A percentile compares a stretch with the other conserved stretches of the same genome.
These are phyloP conservation scores for Haberlea rhodopensis DNA, from an alignment of 257 asterid genomes.

Conservation along the genomic window DNA sequence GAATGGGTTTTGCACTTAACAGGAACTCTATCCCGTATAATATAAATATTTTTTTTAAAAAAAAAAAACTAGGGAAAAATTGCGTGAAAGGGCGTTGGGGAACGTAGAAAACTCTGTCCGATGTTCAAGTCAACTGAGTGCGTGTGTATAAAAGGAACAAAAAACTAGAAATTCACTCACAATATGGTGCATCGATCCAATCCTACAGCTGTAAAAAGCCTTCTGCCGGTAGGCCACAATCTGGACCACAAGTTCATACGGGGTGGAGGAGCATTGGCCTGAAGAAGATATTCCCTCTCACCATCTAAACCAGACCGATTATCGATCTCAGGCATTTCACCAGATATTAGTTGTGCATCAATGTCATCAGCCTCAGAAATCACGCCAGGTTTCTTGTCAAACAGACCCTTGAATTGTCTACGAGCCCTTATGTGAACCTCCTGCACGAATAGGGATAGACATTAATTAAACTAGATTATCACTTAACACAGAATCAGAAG, in stretches of 20 bases:
- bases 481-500: not conserved
- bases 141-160: not conserved
- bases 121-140: not conserved
- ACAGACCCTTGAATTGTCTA: constrained; percentile 79
- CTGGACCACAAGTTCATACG: constrained; percentile 46
- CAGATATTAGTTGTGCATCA: constrained; percentile 35
- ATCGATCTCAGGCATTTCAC: constrained; percentile 33
- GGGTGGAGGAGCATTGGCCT: constrained; percentile 48
- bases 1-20: too few species aligned
- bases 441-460: constrained; percentile 36
- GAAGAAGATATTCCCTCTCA: constrained; percentile 49
- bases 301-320: constrained; percentile 35
- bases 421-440: constrained; percentile 67
- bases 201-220: constrained; percentile 54
- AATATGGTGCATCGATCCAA: constrained; percentile 73
- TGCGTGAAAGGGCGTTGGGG: too few species aligned
- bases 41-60: too few species aligned
- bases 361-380: constrained; percentile 56
- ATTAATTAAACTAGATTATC: not conserved
- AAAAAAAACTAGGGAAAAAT: too few species aligned
- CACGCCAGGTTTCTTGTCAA: constrained; percentile 97
- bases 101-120: not conserved
- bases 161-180: constrained; percentile 34
- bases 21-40: too few species aligned
- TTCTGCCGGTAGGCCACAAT: constrained; percentile 56